Percentiles rank a stretch among this genome's conserved stretches.
Evolutionary conservation across 139 green algal species (phyloP).

Genomic region (Chlamydomonas urium): DNA sequence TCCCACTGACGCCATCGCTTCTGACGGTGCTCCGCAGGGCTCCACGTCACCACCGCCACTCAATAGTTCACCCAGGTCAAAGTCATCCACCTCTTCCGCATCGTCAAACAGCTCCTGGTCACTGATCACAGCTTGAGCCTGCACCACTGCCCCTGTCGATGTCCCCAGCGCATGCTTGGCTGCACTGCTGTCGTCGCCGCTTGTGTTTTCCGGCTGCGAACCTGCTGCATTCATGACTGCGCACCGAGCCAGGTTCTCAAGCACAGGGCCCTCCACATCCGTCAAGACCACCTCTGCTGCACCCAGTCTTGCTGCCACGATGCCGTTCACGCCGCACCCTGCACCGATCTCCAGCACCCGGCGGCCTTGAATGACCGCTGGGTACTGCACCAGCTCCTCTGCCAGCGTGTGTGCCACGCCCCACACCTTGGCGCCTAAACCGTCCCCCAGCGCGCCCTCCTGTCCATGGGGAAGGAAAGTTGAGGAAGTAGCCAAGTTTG

Average conservation of each 20-base stretch:
- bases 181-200: no score
- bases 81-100: slow-evolving; percentile 42
- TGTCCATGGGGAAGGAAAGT: no score
- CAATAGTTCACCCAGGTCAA: slow-evolving; percentile 7
- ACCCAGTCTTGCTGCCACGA: slow-evolving; percentile 68
- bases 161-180: no score
- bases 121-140: no score
- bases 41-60: not conserved
- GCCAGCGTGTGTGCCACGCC: slow-evolving; percentile 51
- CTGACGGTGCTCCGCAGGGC: not conserved
- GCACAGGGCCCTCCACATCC: slow-evolving; percentile 62
- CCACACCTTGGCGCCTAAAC: slow-evolving; percentile 75
- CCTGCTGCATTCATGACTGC: slow-evolving; percentile 47
- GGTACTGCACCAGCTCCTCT: slow-evolving; percentile 47
- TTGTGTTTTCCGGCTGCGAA: no score
- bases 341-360: slow-evolving; percentile 76
- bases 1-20: no score
- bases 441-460: slow-evolving; percentile 70
- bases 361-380: slow-evolving; percentile 38
- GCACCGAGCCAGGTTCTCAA: slow-evolving; percentile 62
- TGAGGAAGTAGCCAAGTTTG: no score
- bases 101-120: slow-evolving; percentile 49
- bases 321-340: slow-evolving; percentile 69
- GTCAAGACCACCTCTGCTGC: slow-evolving; percentile 61
- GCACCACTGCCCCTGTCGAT: no score